Evolutionary conservation across 805 yeast genomes (phyloP), one percentile per base, ranked within the genome.

Genomic region (Monosporozyma unispora): DNA sequence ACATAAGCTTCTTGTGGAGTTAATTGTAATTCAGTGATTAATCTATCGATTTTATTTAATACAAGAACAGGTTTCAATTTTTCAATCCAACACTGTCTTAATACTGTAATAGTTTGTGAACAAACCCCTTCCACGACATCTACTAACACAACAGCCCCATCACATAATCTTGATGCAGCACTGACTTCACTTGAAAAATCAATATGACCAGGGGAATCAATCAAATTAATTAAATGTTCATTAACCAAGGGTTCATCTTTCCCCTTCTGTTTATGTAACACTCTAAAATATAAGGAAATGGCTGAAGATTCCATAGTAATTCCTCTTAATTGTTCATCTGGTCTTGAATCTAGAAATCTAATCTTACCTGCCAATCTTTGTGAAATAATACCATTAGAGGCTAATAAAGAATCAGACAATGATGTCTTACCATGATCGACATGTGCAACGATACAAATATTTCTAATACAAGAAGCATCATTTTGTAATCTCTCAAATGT

Each of bases 371-470:
- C 99, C 78, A 90, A 76, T 61, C 91, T 75, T 57, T 85, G 96
- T 0, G 99, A 91, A 43, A 93, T 89, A 64, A 93, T 89, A 46
- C 99, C 99, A 68, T 95, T 93, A 35, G 96, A 84, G 23, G 99
- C 98, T 38, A 93, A 70, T 45, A 93, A 70, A 9, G 96, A 85
- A 66, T 93, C 99, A 42, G 96, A 85, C 29, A 93, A 72, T 1
- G 98, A 87, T 0, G 99, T 93, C 69, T 93, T 93, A 25, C 99
- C 99, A 63, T 93, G 99, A 66, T 93, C 99, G 22, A 93, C 99
- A 68, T 93, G 99, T 0, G 99, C 99, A 46, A 93, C 74, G 53
- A 93, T 88, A 68, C 99, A 93, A 42, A 93, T 87, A 67, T 93
- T 93, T 52, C 99, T 75, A 28, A 91, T 81, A 52, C 79, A 72